These are phyloP conservation scores for Ceratocystis diversiconidia DNA, from an alignment of 2,329 filamentous ascomycete genomes.

Conservation along the genomic window DNA sequence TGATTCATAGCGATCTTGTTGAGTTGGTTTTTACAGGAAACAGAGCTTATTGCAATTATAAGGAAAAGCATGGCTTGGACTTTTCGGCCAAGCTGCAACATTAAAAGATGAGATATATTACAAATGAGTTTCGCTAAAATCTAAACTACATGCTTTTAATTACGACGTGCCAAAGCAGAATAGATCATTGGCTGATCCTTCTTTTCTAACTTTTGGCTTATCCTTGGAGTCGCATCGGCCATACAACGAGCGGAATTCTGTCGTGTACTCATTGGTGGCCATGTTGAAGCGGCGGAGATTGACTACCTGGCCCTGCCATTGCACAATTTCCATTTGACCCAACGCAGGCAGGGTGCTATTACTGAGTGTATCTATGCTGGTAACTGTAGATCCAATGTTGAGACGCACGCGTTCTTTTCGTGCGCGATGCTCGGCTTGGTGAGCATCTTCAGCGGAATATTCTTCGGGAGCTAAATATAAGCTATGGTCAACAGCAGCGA, in stretches of 20 bases:
- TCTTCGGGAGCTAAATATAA: conserved; percentile 61
- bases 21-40: not conserved
- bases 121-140: not conserved
- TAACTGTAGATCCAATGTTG: conserved; percentile 30
- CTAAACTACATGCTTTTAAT: not conserved
- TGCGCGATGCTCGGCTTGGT: conserved; percentile 16
- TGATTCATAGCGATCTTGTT: not conserved
- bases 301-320: conserved; percentile 42
- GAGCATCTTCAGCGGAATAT: conserved; percentile 27
- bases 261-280: conserved; percentile 38
- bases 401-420: conserved; percentile 26
- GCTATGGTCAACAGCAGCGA: conserved; percentile 68
- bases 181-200: conserved; percentile 41
- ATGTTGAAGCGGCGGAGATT: conserved; percentile 27
- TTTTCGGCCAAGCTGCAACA: not conserved
- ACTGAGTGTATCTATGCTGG: conserved; percentile 35
- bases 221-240: conserved; percentile 46
- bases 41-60: not conserved
- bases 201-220: conserved; percentile 20
- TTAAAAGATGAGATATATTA: not conserved
- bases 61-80: not conserved
- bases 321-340: conserved; percentile 42
- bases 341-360: conserved; percentile 32
- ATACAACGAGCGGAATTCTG: conserved; percentile 45
- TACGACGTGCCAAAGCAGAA: conserved; percentile 39